A percentile compares a stretch with the other conserved stretches of the same genome.
phyloP scores from a whole-genome alignment of 257 asterid species.

The Plectranthus barbatus region DNA sequence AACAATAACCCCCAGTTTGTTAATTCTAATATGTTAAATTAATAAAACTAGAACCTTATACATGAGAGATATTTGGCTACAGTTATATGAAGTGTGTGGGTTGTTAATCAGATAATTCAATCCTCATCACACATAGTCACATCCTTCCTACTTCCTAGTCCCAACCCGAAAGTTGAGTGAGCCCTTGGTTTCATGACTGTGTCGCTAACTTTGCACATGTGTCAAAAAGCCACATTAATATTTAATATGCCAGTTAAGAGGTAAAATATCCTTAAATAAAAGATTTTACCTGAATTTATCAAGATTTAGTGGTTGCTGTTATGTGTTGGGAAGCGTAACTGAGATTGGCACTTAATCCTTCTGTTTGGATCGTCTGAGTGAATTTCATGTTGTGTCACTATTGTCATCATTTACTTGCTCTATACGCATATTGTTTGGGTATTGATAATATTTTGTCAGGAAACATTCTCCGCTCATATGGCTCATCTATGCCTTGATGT shows the following conservation, averaged over 20 bases:
- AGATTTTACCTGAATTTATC: not conserved
- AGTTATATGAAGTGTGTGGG: not conserved
- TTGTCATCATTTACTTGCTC: not conserved
- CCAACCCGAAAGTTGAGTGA: not conserved
- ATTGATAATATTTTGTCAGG: not conserved
- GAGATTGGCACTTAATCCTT: not conserved
- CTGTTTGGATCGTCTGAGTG: not conserved
- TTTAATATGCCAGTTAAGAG: not conserved
- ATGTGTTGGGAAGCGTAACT: not conserved
- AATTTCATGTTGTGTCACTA: not conserved
- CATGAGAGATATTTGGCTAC: not conserved
- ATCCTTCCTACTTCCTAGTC: not conserved
- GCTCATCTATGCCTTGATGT: not conserved
- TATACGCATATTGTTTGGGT: not conserved
- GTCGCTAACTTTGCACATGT: not conserved
- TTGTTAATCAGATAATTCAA: not conserved
- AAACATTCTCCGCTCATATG: not conserved
- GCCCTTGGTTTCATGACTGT: not conserved
- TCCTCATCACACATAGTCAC: not conserved
- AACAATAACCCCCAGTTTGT: not conserved
- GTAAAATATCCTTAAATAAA: not conserved
- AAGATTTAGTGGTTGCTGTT: too few species aligned
- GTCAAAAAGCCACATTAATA: not conserved
- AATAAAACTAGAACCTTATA: not conserved
- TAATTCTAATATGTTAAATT: not conserved